Conservation (phyloP, 306 rosid species). For the Crotalaria pallida region DNA sequence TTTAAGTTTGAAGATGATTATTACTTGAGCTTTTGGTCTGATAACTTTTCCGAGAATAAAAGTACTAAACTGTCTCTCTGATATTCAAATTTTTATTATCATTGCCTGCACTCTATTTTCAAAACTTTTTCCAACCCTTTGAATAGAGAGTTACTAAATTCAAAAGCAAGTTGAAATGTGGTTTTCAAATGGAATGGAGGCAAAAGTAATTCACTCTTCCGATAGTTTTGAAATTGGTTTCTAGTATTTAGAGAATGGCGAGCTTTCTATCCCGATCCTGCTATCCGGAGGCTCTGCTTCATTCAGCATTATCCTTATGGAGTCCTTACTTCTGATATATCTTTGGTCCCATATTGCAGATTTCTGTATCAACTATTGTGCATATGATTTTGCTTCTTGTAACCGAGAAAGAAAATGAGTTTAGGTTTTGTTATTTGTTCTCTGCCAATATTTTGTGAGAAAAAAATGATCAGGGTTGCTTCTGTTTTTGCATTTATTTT, state of each 20-base stretch:
- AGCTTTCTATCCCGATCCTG: background rate
- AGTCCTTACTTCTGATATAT: background rate
- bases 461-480: background rate
- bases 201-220: background rate
- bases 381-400: background rate
- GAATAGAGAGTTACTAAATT: background rate
- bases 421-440: conserved; percentile 5
- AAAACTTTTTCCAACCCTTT: background rate
- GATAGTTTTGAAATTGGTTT: background rate
- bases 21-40: conserved; percentile 13
- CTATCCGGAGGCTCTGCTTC: background rate
- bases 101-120: background rate
- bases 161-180: background rate
- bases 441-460: background rate
- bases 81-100: background rate
- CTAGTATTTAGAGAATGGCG: background rate
- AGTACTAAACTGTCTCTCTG: background rate
- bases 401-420: background rate
- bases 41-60: background rate
- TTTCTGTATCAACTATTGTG: background rate
- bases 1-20: background rate
- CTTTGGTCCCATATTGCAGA: background rate
- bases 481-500: conserved; percentile 8
- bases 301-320: background rate
- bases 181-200: background rate